These are phyloP conservation scores for Gnaphalium uliginosum DNA, from an alignment of 129 eudicot genomes.

Conservation along the genomic window DNA sequence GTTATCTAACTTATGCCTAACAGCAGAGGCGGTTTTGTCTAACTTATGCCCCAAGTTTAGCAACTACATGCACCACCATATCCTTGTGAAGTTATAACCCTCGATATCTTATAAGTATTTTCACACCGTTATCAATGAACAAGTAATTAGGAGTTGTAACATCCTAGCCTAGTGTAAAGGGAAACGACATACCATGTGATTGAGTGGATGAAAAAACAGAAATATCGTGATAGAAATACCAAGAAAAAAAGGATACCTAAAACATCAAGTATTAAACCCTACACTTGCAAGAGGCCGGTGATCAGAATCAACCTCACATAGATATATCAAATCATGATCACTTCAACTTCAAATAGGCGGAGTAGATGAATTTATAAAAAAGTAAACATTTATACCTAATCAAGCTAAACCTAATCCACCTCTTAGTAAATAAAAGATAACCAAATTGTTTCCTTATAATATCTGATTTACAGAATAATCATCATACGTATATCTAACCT, in stretches of 20 bases:
- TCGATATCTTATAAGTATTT: too few species aligned
- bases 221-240: too few species aligned
- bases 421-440: background rate
- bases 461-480: background rate
- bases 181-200: background rate
- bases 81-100: too few species aligned
- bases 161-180: background rate
- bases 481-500: slow-evolving; percentile 3
- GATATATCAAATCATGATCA: background rate
- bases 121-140: background rate
- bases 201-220: background rate
- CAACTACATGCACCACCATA: background rate
- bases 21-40: background rate
- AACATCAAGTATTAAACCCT: background rate
- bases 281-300: background rate
- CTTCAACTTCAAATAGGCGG: background rate
- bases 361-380: background rate
- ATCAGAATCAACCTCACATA: background rate
- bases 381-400: background rate
- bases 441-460: background rate
- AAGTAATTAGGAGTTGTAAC: background rate
- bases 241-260: too few species aligned
- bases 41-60: background rate
- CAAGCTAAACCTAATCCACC: background rate
- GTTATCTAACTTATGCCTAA: background rate